Conservation (phyloP, 2,329 filamentous ascomycete genomes). For the Fusarium sterilihyphosum region DNA sequence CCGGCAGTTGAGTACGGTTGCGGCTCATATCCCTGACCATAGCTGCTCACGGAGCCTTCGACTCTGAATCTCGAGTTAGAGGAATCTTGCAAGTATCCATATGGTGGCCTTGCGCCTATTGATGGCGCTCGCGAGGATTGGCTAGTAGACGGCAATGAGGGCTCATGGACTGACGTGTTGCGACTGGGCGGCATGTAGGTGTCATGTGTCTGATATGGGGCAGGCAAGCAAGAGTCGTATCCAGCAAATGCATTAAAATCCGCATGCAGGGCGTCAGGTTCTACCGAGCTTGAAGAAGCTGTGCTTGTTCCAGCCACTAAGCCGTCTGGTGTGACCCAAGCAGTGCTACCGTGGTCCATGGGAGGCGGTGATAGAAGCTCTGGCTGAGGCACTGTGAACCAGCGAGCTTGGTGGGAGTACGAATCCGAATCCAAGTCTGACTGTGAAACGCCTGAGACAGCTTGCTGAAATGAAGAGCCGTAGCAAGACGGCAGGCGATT, state of each 20-base stretch:
- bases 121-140: conserved; percentile 30
- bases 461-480: conserved; percentile 54
- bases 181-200: conserved; percentile 54
- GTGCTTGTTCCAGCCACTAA: conserved; percentile 49
- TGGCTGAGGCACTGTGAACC: conserved; percentile 37
- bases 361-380: conserved; percentile 44
- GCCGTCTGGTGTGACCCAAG: conserved; percentile 55
- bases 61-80: conserved; percentile 30
- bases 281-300: conserved; percentile 52
- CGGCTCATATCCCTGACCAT: conserved; percentile 34
- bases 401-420: conserved; percentile 51
- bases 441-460: conserved; percentile 55
- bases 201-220: conserved; percentile 56
- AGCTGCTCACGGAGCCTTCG: conserved; percentile 31
- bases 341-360: conserved; percentile 51
- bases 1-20: conserved; percentile 36
- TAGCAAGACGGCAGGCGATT: conserved; percentile 56
- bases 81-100: conserved; percentile 39
- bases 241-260: conserved; percentile 63
- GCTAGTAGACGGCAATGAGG: conserved; percentile 27
- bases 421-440: conserved; percentile 53
- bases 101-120: conserved; percentile 31
- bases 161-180: conserved; percentile 36
- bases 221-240: conserved; percentile 55
- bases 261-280: conserved; percentile 58